Evolutionary conservation across 164 flowering plant species (phyloP).

Genomic region (Berberis vulgaris): DNA sequence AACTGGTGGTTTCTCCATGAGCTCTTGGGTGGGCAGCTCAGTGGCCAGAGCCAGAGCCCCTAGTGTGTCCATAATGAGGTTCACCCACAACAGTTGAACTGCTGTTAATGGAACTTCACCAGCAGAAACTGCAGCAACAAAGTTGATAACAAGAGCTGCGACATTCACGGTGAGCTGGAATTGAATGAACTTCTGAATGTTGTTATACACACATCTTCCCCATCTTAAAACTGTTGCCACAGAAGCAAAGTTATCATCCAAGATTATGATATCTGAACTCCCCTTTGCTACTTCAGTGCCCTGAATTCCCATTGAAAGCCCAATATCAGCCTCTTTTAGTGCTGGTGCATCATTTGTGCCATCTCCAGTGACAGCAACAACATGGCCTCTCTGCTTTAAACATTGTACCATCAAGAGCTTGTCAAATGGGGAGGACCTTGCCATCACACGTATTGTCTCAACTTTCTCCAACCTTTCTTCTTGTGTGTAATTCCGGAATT

Average conservation of each 20-base stretch:
- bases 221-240: conserved; percentile 56
- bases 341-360: conserved; percentile 86
- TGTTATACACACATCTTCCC: conserved; percentile 75
- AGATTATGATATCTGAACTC: conserved; percentile 67
- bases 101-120: conserved; percentile 75
- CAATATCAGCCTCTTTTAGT: conserved; percentile 66
- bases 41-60: conserved; percentile 80
- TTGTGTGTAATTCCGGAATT: conserved; percentile 47
- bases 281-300: conserved; percentile 77
- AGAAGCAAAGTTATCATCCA: conserved; percentile 60
- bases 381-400: conserved; percentile 54
- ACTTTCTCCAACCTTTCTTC: conserved; percentile 46
- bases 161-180: conserved; percentile 71
- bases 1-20: conserved; percentile 48
- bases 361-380: conserved; percentile 75
- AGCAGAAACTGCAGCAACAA: conserved; percentile 60
- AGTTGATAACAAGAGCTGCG: conserved; percentile 64
- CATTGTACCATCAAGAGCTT: conserved; percentile 68
- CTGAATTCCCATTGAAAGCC: conserved; percentile 77
- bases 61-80: conserved; percentile 72
- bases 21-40: conserved; percentile 58
- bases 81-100: conserved; percentile 72
- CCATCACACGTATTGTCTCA: conserved; percentile 54
- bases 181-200: conserved; percentile 73
- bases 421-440: conserved; percentile 69